Percentiles rank a stretch among this genome's conserved stretches.
Evolutionary conservation across 306 rosid genomes (phyloP).

Genomic region (Vigna nakashimae): DNA sequence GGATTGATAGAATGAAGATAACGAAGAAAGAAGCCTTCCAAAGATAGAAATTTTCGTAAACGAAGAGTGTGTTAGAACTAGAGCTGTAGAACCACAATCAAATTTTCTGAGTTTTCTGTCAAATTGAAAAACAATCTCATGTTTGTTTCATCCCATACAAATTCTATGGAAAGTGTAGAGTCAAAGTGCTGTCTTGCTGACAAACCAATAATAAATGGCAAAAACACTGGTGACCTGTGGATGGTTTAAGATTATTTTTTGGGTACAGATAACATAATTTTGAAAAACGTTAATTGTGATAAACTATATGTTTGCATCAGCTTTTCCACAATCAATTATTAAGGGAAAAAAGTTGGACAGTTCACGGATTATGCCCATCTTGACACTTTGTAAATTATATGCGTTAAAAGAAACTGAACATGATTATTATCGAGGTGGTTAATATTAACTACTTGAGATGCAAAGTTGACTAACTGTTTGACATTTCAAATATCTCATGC

Average conservation of each 20-base stretch:
- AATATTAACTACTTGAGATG: background rate
- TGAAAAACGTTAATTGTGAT: background rate
- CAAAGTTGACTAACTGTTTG: background rate
- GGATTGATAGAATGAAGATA: too few species aligned
- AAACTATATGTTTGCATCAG: background rate
- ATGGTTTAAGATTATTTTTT: background rate
- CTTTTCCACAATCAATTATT: background rate
- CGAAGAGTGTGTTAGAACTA: too few species aligned
- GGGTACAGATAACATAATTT: background rate
- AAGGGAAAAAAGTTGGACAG: too few species aligned
- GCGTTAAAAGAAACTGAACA: too few species aligned
- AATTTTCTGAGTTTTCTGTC: background rate
- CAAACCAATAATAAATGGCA: background rate
- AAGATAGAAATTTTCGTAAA: too few species aligned
- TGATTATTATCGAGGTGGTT: background rate
- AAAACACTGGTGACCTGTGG: constrained; percentile 8
- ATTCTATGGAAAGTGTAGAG: background rate
- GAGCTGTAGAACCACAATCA: too few species aligned
- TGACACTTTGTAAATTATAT: too few species aligned
- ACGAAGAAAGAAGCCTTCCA: too few species aligned
- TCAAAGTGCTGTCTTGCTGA: background rate
- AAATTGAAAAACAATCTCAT: too few species aligned
- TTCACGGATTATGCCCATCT: too few species aligned
- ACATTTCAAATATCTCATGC: background rate
- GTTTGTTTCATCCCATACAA: too few species aligned